These are phyloP conservation scores for Clarireedia paspali DNA, from an alignment of 2,329 filamentous ascomycete genomes.

Conservation along the genomic window DNA sequence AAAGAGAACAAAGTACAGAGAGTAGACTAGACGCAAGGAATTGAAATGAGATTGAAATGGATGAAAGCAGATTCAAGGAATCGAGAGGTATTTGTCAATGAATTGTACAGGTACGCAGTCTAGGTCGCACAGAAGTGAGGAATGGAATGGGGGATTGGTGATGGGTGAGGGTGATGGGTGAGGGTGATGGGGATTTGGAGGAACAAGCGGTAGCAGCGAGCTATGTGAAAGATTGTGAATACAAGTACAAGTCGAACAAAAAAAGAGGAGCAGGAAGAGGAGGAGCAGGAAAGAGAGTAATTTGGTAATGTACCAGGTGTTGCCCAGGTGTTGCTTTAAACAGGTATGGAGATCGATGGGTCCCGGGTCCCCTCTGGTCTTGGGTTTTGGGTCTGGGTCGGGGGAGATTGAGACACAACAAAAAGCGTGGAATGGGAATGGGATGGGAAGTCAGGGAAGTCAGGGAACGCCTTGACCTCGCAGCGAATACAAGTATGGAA, in stretches of 20 bases:
- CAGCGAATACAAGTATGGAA: too few relatives aligned
- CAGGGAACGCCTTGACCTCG: conserved; percentile 6
- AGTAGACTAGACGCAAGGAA: too few relatives aligned
- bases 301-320: background rate
- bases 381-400: background rate
- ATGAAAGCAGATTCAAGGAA: too few relatives aligned
- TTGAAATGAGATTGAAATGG: too few relatives aligned
- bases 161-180: too few relatives aligned
- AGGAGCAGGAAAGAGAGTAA: background rate
- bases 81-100: too few relatives aligned
- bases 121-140: background rate
- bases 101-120: too few relatives aligned
- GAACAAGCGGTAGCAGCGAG: background rate
- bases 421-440: conserved; percentile 4
- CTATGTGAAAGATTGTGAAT: background rate
- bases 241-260: background rate
- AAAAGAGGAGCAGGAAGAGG: background rate
- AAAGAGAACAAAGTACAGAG: too few relatives aligned
- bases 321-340: too few relatives aligned
- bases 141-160: background rate
- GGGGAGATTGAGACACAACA: conserved; percentile 7
- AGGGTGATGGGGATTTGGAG: too few relatives aligned
- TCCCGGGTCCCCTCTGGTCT: too few relatives aligned
- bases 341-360: too few relatives aligned
- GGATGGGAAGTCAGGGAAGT: background rate